Percentiles rank a stretch among this genome's conserved stretches.
Evolutionary conservation across 805 yeast genomes (phyloP).

Genomic region (Ogataea degrootiae): DNA sequence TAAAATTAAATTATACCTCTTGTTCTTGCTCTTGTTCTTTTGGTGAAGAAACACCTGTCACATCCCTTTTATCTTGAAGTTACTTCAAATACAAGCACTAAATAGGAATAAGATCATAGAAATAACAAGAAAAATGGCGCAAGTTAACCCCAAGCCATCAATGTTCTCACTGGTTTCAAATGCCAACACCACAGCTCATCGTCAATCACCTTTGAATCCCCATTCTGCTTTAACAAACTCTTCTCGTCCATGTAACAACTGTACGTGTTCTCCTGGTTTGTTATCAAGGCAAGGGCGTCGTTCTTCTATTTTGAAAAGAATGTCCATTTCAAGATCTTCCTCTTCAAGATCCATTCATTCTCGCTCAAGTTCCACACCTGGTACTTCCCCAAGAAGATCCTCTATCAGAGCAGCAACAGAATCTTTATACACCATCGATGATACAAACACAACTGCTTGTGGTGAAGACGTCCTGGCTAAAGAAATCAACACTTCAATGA

Average conservation of each 20-base stretch:
- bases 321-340: slow-evolving; percentile 22
- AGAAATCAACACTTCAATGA: slow-evolving; percentile 52
- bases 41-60: no score
- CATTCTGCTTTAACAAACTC: slow-evolving; percentile 1
- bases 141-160: slow-evolving; percentile 35
- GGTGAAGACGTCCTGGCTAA: slow-evolving; percentile 22
- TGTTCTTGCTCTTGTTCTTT: no score
- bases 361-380: slow-evolving; percentile 35
- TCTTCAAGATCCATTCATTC: slow-evolving; percentile 7
- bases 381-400: slow-evolving; percentile 23
- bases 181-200: slow-evolving; percentile 21
- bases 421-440: slow-evolving; percentile 17
- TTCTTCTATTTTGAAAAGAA: slow-evolving; percentile 38
- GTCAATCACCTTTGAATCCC: no score
- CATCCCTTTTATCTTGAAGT: no score
- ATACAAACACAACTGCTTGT: slow-evolving; percentile 22
- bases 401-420: slow-evolving; percentile 9
- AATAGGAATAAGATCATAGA: no score
- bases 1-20: no score
- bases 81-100: no score
- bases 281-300: slow-evolving; percentile 62
- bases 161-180: slow-evolving; percentile 36
- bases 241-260: slow-evolving; percentile 59
- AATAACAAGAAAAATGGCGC: slow-evolving; percentile 17
- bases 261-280: slow-evolving; percentile 83